Evolutionary conservation across 2,329 filamentous ascomycete species (phyloP).

Genomic region (Colletotrichum eremochloae): DNA sequence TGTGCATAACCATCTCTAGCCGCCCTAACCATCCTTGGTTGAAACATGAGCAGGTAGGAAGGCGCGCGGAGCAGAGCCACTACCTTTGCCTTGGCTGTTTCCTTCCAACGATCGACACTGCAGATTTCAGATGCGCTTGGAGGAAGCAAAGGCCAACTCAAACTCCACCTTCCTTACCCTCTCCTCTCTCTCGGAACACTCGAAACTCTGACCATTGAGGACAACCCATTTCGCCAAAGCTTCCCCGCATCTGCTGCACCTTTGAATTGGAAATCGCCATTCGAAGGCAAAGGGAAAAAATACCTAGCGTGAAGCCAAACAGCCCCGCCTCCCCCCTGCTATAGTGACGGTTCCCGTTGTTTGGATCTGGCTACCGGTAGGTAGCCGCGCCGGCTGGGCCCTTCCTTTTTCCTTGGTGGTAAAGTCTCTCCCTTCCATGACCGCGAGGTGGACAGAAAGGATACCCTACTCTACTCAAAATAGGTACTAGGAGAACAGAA

Average conservation of each 20-base stretch:
- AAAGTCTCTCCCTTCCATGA: not conserved
- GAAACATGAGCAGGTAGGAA: not conserved
- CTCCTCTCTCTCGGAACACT: not conserved
- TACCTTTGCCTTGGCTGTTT: not conserved
- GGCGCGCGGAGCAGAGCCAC: not conserved
- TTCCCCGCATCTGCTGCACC: slow-evolving; percentile 31
- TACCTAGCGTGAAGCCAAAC: not conserved
- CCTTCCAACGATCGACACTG: not conserved
- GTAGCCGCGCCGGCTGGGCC: not conserved
- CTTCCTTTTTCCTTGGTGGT: not conserved
- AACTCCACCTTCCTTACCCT: not conserved
- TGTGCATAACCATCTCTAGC: slow-evolving; percentile 11
- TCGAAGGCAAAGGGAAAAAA: not conserved
- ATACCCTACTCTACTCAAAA: not conserved
- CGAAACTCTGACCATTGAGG: slow-evolving; percentile 5
- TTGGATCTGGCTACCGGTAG: not conserved
- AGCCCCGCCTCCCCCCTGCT: not conserved
- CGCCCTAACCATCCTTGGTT: slow-evolving; percentile 9
- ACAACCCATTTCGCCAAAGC: not conserved
- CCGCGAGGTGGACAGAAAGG: not conserved
- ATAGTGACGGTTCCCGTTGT: not conserved
- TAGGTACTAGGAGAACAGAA: not conserved
- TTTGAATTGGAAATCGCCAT: not conserved
- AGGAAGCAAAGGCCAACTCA: not conserved
- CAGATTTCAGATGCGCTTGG: not conserved